Conservation (phyloP, 768 basidiomycete species). For the Dictyophora rubrovolvata region DNA sequence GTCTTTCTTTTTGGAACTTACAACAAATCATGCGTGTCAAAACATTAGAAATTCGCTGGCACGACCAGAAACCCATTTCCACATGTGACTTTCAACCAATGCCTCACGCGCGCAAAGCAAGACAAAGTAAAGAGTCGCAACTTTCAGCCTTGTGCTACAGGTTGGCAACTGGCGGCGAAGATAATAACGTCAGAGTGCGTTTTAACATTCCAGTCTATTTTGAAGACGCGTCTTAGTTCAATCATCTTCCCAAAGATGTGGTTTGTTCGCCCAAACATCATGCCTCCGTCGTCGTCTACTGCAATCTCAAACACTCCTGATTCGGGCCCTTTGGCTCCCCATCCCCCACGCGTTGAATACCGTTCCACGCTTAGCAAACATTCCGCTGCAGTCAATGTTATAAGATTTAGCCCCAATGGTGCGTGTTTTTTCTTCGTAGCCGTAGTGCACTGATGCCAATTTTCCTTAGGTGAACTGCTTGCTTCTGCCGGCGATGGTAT, state of each 20-base stretch:
- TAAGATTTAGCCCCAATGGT: slow-evolving; percentile 93
- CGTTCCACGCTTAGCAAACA: slow-evolving; percentile 89
- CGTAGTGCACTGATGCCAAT: slow-evolving; percentile 2
- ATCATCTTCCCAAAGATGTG: slow-evolving; percentile 50
- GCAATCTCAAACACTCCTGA: slow-evolving; percentile 29
- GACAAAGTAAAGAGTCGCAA: slow-evolving; percentile 36
- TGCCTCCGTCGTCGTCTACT: slow-evolving; percentile 49
- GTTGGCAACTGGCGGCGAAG: slow-evolving; percentile 91
- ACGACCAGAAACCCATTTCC: slow-evolving; percentile 91
- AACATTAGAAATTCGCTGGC: slow-evolving; percentile 92
- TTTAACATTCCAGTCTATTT: background rate
- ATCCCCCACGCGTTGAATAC: slow-evolving; percentile 88
- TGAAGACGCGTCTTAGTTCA: background rate
- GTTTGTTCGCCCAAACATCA: slow-evolving; percentile 90
- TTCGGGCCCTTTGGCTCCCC: slow-evolving; percentile 26
- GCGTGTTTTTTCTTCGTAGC: slow-evolving; percentile 17
- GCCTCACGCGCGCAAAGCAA: slow-evolving; percentile 64
- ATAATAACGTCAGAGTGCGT: slow-evolving; percentile 92
- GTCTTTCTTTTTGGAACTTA: background rate
- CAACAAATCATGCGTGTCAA: slow-evolving; percentile 61
- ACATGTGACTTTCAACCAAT: slow-evolving; percentile 92
- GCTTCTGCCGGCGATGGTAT: slow-evolving; percentile 96
- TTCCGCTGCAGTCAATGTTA: slow-evolving; percentile 92
- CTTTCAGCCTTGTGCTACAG: slow-evolving; percentile 68
- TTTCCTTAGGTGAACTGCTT: slow-evolving; percentile 63